phyloP scores from a whole-genome alignment of 441 rosid species.

The Pelargonium australe region DNA sequence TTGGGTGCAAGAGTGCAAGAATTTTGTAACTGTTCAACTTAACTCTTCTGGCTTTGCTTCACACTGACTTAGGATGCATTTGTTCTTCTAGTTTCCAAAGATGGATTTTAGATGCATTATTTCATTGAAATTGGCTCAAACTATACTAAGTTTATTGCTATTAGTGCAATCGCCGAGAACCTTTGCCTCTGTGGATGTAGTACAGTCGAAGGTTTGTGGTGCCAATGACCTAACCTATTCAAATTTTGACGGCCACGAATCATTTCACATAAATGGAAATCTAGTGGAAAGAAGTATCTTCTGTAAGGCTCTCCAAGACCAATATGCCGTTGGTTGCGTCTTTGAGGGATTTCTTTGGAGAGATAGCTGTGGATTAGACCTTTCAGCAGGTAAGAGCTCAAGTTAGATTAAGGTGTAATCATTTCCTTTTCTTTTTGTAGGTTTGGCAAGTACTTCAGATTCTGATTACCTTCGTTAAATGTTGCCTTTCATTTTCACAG shows the following conservation, averaged over 20 bases:
- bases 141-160: constrained; percentile 35
- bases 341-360: constrained; percentile 27
- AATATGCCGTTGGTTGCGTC: constrained; percentile 42
- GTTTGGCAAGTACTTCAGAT: not conserved
- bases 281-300: constrained; percentile 39
- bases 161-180: constrained; percentile 34
- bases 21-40: not conserved
- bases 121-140: constrained; percentile 29
- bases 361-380: constrained; percentile 31
- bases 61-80: not conserved
- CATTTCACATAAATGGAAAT: constrained; percentile 56
- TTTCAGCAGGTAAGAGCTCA: constrained; percentile 42
- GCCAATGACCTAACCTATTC: constrained; percentile 44
- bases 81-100: not conserved
- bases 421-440: not conserved
- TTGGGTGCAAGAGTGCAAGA: not conserved
- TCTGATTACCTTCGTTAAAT: constrained; percentile 10
- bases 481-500: constrained; percentile 25
- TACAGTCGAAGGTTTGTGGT: constrained; percentile 47
- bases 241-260: constrained; percentile 31
- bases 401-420: constrained; percentile 6
- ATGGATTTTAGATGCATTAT: constrained; percentile 3
- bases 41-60: too few relatives aligned
- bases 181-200: constrained; percentile 32
- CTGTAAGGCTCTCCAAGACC: constrained; percentile 49